Evolutionary conservation across 2,329 filamentous ascomycete genomes (phyloP), one percentile per base, ranked within the genome.

Genomic region (Xylaria multiplex): DNA sequence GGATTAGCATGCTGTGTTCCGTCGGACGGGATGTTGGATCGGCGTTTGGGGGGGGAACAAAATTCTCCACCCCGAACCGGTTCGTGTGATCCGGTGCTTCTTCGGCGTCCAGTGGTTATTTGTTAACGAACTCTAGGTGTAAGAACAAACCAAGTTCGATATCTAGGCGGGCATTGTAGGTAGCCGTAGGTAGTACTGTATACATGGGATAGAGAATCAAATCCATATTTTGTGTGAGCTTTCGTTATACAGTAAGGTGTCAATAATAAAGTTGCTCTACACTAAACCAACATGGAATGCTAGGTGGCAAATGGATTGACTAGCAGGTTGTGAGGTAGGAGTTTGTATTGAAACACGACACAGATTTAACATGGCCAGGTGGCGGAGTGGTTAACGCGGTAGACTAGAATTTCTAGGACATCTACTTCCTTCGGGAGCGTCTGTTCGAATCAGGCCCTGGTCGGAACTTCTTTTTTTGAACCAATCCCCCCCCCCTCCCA

Each of bases 381-480:
- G 62, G 62, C 62, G 48, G 62, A 64, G 62, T 64, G 62, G 62
- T 56, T 64, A 64, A 59, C 48, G 62, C 62, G 62, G 27, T 49
- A 40, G 27, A 64, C 62, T 64, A 55, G 62, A 64, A 64, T 49
- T 40, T 40, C 37, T 40, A 40, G 37, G 5, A 14, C 4, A 40
- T 62, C 60, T 62, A 62, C 48, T 62, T 62, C 60, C 60, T 56
- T 62, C 60, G 60, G 60, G 60, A 62, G 60, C 60, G 60, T 62
- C 60, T 62, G 60, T 62, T 62, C 60, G 60, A 62, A 62, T 62
- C 60, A 62, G 60, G 60, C 60, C 60, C 60, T 62, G 52, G 60
- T 62, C 60, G 60, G 13, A 27, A 27, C 27, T 5, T 5, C 27
- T 27, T 27, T 27, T 27, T 27, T 27, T 27, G 27, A 3, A 27